Evolutionary conservation across 1,139 yeast species (phyloP).

Genomic region (Hyphopichia khmerensis): DNA sequence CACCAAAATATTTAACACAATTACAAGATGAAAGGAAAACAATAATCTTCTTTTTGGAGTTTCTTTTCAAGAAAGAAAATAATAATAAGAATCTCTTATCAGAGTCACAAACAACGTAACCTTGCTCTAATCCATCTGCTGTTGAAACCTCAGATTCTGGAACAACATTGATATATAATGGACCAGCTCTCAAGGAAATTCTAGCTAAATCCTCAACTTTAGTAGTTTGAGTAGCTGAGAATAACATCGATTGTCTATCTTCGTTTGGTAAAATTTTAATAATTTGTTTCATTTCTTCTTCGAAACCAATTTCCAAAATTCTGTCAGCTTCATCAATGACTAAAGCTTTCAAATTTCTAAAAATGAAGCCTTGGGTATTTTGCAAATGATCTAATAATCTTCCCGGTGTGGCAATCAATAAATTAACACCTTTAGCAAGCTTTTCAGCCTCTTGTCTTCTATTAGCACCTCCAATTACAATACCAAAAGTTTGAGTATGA

Average conservation of each 20-base stretch:
- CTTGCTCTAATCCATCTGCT: slow-evolving; percentile 96
- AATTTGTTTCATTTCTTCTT: slow-evolving; percentile 97
- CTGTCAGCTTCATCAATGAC: slow-evolving; percentile 97
- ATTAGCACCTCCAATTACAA: slow-evolving; percentile 98
- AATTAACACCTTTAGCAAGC: slow-evolving; percentile 86
- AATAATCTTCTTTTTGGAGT: slow-evolving; percentile 84
- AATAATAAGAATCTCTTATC: slow-evolving; percentile 88
- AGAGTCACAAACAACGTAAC: slow-evolving; percentile 95
- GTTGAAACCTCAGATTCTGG: slow-evolving; percentile 82
- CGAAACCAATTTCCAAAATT: slow-evolving; percentile 94
- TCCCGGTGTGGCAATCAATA: slow-evolving; percentile 96
- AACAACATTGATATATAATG: slow-evolving; percentile 91
- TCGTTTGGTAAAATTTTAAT: slow-evolving; percentile 91
- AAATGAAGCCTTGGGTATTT: slow-evolving; percentile 90
- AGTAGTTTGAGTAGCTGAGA: slow-evolving; percentile 98
- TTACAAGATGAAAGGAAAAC: slow-evolving; percentile 96
- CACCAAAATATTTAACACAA: slow-evolving; percentile 94
- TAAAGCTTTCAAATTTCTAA: slow-evolving; percentile 89
- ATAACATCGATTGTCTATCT: slow-evolving; percentile 93
- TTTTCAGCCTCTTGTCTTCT: slow-evolving; percentile 97
- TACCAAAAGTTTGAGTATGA: slow-evolving; percentile 92
- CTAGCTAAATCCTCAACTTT: slow-evolving; percentile 98
- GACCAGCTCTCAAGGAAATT: slow-evolving; percentile 92
- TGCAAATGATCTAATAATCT: slow-evolving; percentile 94
- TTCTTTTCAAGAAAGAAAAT: slow-evolving; percentile 90